Percentiles rank a stretch among this genome's conserved stretches.
Evolutionary conservation across 176 grass and related monocot genomes (phyloP).

Genomic region (Elymus sibiricus): DNA sequence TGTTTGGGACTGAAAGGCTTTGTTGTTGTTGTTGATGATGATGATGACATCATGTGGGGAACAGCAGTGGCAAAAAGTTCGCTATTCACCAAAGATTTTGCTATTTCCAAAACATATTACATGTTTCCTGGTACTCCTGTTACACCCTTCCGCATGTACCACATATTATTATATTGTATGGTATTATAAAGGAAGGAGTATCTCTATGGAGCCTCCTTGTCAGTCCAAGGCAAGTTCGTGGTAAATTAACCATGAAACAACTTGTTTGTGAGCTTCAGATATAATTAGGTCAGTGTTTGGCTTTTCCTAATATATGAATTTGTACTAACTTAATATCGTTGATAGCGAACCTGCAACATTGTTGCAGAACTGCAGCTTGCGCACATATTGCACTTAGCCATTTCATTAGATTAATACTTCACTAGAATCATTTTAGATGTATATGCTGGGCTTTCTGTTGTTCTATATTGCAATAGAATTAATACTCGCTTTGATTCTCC

Average conservation of each 20-base stretch:
- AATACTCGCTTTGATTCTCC: conserved; percentile 5
- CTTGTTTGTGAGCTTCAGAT: not conserved
- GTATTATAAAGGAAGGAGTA: not conserved
- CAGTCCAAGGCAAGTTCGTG: not conserved
- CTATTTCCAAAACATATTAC: not conserved
- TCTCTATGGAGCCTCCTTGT: not conserved
- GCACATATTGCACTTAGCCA: not conserved
- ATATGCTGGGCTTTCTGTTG: conserved; percentile 13
- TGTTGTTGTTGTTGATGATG: too few species aligned
- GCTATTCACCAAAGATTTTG: not conserved
- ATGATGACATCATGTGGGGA: not conserved
- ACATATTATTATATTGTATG: not conserved
- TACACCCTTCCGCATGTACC: not conserved
- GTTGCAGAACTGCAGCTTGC: not conserved
- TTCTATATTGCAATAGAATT: conserved; percentile 17
- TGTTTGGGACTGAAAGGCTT: too few species aligned
- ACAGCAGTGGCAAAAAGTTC: not conserved
- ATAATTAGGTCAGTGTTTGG: not conserved
- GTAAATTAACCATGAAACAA: not conserved
- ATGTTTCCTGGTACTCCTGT: not conserved
- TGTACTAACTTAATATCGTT: not conserved
- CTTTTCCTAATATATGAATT: conserved; percentile 3
- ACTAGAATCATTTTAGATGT: conserved; percentile 1
- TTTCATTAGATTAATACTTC: not conserved
- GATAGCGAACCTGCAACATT: not conserved